Percentiles rank a stretch among this genome's conserved stretches.
Evolutionary conservation across 129 eudicot species (phyloP).

Genomic region (Artemisia annua): DNA sequence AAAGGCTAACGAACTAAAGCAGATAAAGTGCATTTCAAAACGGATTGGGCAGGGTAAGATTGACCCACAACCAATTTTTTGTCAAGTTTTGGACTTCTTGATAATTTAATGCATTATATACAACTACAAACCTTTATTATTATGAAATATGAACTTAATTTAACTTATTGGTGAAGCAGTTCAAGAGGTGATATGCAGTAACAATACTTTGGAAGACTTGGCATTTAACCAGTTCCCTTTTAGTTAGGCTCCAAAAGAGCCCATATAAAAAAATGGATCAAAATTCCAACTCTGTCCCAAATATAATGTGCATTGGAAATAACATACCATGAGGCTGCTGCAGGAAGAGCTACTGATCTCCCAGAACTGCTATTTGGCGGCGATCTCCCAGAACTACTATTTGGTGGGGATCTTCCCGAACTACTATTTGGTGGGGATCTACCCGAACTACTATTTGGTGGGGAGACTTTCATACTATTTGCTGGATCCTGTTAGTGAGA

Average conservation of each 20-base stretch:
- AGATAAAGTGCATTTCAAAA: neutral
- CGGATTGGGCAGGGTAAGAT: neutral
- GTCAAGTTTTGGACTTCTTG: neutral
- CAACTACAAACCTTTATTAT: no score
- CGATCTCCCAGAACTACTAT: constrained; percentile 45
- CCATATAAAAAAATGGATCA: neutral
- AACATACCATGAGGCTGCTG: constrained; percentile 89
- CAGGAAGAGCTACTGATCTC: constrained; percentile 81
- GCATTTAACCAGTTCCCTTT: neutral
- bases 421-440: constrained; percentile 88
- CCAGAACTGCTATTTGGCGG: constrained; percentile 95
- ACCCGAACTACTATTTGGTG: constrained; percentile 88
- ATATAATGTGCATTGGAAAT: neutral
- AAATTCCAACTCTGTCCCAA: neutral
- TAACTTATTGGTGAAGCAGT: no score
- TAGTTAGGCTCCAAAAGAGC: neutral
- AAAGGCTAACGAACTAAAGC: neutral
- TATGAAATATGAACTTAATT: no score
- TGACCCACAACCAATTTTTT: constrained; percentile 4
- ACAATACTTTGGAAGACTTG: no score
- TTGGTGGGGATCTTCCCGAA: constrained; percentile 16
- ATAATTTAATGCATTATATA: neutral
- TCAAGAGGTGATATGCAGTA: no score
- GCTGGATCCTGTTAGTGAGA: constrained; percentile 49
- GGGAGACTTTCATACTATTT: constrained; percentile 56